phyloP scores from a whole-genome alignment of 495 filamentous ascomycete genomes.

The Podospora conica region DNA sequence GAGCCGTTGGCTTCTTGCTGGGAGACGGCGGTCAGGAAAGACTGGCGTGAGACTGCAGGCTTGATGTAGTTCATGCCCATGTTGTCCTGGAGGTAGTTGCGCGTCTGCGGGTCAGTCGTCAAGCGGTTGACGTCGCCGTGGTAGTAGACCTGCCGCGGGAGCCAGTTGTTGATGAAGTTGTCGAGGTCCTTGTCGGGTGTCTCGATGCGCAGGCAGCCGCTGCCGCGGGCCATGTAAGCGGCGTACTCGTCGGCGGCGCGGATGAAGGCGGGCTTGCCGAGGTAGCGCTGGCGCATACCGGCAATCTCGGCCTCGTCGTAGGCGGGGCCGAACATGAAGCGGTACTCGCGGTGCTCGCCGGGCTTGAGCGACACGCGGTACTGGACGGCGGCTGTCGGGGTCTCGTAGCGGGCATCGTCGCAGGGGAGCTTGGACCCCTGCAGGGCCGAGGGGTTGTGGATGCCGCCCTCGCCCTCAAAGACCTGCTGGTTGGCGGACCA shows the following conservation, averaged over 20 bases:
- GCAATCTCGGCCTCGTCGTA: constrained; percentile 45
- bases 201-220: constrained; percentile 46
- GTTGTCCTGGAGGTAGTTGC: constrained; percentile 54
- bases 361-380: constrained; percentile 39
- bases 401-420: constrained; percentile 50
- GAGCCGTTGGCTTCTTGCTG: constrained; percentile 50
- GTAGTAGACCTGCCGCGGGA: constrained; percentile 51
- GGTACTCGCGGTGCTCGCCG: constrained; percentile 39
- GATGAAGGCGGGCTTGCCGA: constrained; percentile 45
- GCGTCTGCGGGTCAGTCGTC: constrained; percentile 52
- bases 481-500: constrained; percentile 46
- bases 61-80: constrained; percentile 57
- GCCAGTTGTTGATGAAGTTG: constrained; percentile 55
- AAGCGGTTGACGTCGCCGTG: constrained; percentile 54
- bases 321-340: constrained; percentile 51
- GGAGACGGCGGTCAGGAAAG: constrained; percentile 42
- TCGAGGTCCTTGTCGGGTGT: constrained; percentile 51
- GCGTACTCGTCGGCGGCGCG: constrained; percentile 40
- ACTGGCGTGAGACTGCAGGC: constrained; percentile 41
- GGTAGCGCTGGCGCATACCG: constrained; percentile 41
- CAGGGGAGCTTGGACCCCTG: constrained; percentile 30
- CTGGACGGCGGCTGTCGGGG: constrained; percentile 48
- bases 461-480: constrained; percentile 52
- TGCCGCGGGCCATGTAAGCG: constrained; percentile 42
- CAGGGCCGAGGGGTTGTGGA: constrained; percentile 46